Evolutionary conservation across 2,329 filamentous ascomycete species (phyloP).

Genomic region (Trichophyton benhamiae): DNA sequence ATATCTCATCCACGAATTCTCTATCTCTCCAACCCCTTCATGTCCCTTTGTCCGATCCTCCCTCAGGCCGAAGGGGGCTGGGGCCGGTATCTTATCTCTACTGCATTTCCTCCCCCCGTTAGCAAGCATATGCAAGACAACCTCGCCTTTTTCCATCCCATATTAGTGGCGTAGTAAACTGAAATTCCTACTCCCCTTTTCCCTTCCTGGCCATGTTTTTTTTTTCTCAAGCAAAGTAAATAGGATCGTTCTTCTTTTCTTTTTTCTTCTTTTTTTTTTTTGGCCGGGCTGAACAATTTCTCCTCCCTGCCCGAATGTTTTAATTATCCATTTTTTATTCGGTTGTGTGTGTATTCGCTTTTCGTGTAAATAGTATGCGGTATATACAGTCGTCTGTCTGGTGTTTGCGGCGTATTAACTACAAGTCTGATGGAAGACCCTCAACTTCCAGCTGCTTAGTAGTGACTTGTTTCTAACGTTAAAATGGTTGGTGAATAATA

Average conservation of each 20-base stretch:
- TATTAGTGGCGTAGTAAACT: neutral
- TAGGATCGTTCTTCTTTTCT: neutral
- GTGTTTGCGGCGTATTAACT: too few species aligned
- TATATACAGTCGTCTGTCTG: too few species aligned
- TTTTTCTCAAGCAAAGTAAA: neutral
- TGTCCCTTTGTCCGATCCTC: neutral
- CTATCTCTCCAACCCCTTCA: neutral
- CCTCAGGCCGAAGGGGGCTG: too few species aligned
- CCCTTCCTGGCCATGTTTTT: neutral
- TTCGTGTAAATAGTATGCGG: neutral
- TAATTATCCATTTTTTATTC: neutral
- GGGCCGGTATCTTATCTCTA: neutral
- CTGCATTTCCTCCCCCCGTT: neutral
- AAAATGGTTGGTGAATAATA: too few species aligned
- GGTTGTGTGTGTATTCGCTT: neutral
- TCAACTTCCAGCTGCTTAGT: too few species aligned
- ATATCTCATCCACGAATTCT: neutral
- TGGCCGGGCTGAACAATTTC: neutral
- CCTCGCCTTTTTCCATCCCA: neutral
- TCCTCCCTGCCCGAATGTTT: neutral
- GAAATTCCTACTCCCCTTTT: too few species aligned
- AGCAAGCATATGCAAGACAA: neutral
- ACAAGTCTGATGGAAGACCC: too few species aligned
- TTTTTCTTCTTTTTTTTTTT: neutral
- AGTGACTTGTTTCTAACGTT: too few species aligned